Base-by-base conservation (phyloP, 2,329 filamentous ascomycete genomes). In the Anisogramma anomala region DNA sequence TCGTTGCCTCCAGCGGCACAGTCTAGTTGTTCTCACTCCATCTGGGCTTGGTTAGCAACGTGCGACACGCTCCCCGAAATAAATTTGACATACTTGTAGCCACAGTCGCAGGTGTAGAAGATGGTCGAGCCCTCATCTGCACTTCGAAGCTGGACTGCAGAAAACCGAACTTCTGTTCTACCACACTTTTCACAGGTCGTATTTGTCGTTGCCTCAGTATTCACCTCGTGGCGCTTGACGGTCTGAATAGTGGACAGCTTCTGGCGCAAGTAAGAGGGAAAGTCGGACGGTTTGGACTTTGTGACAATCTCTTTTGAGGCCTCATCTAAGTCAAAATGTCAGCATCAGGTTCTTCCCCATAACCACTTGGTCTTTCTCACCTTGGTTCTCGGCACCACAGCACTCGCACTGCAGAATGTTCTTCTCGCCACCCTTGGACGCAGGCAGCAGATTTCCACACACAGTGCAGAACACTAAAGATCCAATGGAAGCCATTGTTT, bases 61-160 rank as follows among this genome's bases (percentile, higher is more conserved):
- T 43, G 15, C 19, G 19, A 41, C n/a, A 49, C 25, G 6, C n/a
- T 30, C 28, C 33, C n/a, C 27, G 33, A 26, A 33, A 31, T 33
- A 14, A 9, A 18, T 15, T n/a, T 4, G 26, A 61, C 78, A 53
- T 74, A 88, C 82, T 83, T 88, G 63, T 85, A 69, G 45, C 85
- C 84, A 58, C 88, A 95, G 43, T 87, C 78, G 64, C 88, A 95
- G 46, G 72, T 81, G 64, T 86, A 94, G 56, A 95, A 93, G 41
- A 94, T 77, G 1, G 89, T 95, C 50, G 82, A 85, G 47, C 91
- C 91, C 75, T 96, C 89, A 60, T 98, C 91, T 41, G 89, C 91
- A 68, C 87, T 80, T 52, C 89, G 81, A 54, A 94, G 66, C 60
- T 98, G 91, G 46, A 86, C 77, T 3, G 82, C 82, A 36, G 85